Conservation (phyloP, 345 rosid species). For the Cardamine occulta region DNA sequence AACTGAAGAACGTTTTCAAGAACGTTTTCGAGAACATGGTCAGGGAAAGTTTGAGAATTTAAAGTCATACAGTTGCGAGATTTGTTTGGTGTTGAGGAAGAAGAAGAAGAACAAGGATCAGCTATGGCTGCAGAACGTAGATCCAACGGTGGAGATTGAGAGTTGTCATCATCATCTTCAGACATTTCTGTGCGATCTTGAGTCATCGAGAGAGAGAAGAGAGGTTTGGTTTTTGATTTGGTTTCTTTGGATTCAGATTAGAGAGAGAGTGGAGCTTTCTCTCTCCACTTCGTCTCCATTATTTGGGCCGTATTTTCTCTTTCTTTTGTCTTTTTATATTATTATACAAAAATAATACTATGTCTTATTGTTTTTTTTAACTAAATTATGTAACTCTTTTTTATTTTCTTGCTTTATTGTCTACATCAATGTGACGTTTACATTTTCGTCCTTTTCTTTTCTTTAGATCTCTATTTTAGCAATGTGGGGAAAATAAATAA, state of each 20-base stretch:
- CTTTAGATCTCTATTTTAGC: background rate
- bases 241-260: conserved; percentile 28
- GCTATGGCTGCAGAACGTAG: conserved; percentile 43
- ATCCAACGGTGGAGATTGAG: conserved; percentile 52
- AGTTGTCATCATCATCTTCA: conserved; percentile 58
- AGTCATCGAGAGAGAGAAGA: conserved; percentile 11
- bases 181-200: conserved; percentile 56
- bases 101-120: conserved; percentile 27
- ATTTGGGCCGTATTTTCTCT: conserved; percentile 43
- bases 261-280: conserved; percentile 45
- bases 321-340: background rate
- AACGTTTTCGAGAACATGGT: conserved; percentile 81
- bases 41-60: conserved; percentile 42
- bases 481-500: background rate
- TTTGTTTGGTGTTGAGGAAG: conserved; percentile 37
- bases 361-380: background rate
- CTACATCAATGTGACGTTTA: background rate
- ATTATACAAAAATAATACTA: too few relatives aligned
- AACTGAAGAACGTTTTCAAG: conserved; percentile 87
- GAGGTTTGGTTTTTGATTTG: background rate
- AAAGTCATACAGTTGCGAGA: conserved; percentile 39
- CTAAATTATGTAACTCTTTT: background rate
- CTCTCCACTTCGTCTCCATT: conserved; percentile 67
- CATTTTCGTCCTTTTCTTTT: background rate
- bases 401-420: background rate